Evolutionary conservation across 2,329 filamentous ascomycete species (phyloP).

Genomic region (Cercospora nicotianae): DNA sequence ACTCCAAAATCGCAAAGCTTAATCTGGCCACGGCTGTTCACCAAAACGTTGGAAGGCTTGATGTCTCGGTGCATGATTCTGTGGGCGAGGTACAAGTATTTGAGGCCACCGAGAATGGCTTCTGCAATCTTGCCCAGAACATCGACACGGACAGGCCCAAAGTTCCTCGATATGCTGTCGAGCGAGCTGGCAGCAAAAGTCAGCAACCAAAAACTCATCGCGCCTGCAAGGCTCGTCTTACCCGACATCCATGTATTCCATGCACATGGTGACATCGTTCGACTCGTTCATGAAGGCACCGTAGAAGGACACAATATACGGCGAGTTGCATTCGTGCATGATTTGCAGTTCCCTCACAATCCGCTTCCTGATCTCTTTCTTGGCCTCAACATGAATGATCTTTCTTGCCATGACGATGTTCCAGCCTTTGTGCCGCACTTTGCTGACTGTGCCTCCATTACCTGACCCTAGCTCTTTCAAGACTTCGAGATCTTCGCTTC

Average conservation of each 20-base stretch:
- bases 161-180: constrained; percentile 89
- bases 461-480: constrained; percentile 93
- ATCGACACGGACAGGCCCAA: constrained; percentile 92
- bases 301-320: constrained; percentile 97
- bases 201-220: not conserved
- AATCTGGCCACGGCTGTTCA: constrained; percentile 91
- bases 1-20: constrained; percentile 99
- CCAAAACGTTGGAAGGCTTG: constrained; percentile 95
- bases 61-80: constrained; percentile 99
- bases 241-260: constrained; percentile 99
- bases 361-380: constrained; percentile 93
- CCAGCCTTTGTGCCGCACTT: constrained; percentile 91
- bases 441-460: constrained; percentile 97
- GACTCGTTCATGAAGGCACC: constrained; percentile 95
- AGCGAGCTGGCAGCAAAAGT: constrained; percentile 64
- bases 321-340: constrained; percentile 96
- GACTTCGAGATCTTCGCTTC: constrained; percentile 87
- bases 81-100: constrained; percentile 91
- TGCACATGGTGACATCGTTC: constrained; percentile 98
- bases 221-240: constrained; percentile 53
- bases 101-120: constrained; percentile 86
- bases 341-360: constrained; percentile 97
- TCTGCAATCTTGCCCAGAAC: constrained; percentile 97
- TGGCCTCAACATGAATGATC: constrained; percentile 98
- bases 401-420: constrained; percentile 98